Base-by-base conservation (phyloP, 345 rosid genomes). In the Bruguiera sexangula region DNA sequence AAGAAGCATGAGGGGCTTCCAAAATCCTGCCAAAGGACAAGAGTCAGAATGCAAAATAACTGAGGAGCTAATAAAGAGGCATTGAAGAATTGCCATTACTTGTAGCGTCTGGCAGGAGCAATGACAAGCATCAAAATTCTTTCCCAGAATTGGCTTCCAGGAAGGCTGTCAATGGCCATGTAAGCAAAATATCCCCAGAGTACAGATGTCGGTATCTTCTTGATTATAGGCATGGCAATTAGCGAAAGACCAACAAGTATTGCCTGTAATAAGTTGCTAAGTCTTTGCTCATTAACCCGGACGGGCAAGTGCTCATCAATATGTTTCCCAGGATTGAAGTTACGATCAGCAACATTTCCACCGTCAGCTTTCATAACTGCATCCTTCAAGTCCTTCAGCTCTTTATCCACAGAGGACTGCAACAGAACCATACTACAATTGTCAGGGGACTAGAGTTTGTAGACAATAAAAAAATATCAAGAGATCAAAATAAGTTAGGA, bases 1-100 rank as follows among this genome's bases (percentile, higher is more conserved):
- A 88, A 0, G 89, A 86, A 61, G 83, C 86, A 22, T 88, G 89
- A 13, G 75, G 66, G 22, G 77, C 79, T 83, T 85, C 78, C 72
- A 80, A 57, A 52, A 88, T 76, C 84, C 93, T 86, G 82, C 69
- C 18, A 22, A 36, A 59, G 15, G 50, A 11, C 9, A 43, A 0
- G 50, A 43, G 13, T 43, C 9, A 43, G 16, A 43, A 43, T 13
- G 50, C 18, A 43, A 43, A 43, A 43, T 13, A 60, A 22, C 22
- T n/a, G 50, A 13, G 15, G 36, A 10, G 27, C 3, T 51, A 4
- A 32, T 26, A 69, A 4, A 4, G 30, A 43, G 62, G 43, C 60
- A 21, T 32, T 3, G 51, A 30, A 29, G 27, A 46, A 0, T 29
- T 1, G 27, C 6, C 15, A 70, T 57, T 73, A 78, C 82, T 73